Conservation (phyloP, 2,329 filamentous ascomycete species). For the Curvularia eragrostidis region DNA sequence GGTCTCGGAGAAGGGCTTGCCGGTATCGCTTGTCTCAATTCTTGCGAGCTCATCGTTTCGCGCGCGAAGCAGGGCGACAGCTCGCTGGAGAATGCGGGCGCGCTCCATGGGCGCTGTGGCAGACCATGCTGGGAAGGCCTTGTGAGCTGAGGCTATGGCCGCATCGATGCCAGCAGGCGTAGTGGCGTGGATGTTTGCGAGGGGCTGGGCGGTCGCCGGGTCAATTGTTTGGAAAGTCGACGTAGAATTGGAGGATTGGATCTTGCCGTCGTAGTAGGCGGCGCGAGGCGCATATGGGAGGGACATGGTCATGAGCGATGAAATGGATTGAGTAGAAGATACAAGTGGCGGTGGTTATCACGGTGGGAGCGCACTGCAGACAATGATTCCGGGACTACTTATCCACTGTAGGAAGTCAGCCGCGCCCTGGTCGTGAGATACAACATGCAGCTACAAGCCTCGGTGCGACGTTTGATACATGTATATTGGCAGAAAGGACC, state of each 20-base stretch:
- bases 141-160: slow-evolving; percentile 72
- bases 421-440: slow-evolving; percentile 6
- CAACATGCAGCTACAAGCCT: not conserved
- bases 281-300: slow-evolving; percentile 62
- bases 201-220: slow-evolving; percentile 71
- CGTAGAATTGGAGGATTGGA: slow-evolving; percentile 66
- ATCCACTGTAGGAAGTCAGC: slow-evolving; percentile 9
- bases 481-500: no score
- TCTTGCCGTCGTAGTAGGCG: slow-evolving; percentile 77
- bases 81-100: slow-evolving; percentile 77
- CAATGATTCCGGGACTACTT: slow-evolving; percentile 2
- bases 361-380: not conserved
- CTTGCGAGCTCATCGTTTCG: slow-evolving; percentile 81
- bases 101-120: slow-evolving; percentile 75
- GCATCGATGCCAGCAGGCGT: slow-evolving; percentile 71
- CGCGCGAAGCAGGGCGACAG: slow-evolving; percentile 73
- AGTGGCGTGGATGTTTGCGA: slow-evolving; percentile 76
- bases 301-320: slow-evolving; percentile 31
- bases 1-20: slow-evolving; percentile 85
- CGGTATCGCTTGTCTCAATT: slow-evolving; percentile 83
- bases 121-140: slow-evolving; percentile 79
- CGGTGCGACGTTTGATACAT: no score
- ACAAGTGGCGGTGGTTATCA: slow-evolving; percentile 3
- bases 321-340: not conserved
- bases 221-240: slow-evolving; percentile 75